A percentile compares a stretch with the other conserved stretches of the same genome.
These are phyloP conservation scores for Juglanconis sp. DNA, from an alignment of 2,329 filamentous ascomycete species.

Conservation along the genomic window DNA sequence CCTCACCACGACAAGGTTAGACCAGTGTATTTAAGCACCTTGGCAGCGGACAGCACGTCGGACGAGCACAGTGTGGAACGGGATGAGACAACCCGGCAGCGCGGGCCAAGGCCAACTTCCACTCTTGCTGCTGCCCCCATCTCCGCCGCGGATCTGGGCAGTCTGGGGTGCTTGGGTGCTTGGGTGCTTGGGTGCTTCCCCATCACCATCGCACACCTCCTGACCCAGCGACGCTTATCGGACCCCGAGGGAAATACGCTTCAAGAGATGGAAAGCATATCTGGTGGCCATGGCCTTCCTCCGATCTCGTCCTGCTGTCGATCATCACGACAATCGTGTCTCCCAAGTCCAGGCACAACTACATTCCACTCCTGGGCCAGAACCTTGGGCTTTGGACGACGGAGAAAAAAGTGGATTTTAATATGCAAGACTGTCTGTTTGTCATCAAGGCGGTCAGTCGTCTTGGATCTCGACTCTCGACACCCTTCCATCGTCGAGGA, in stretches of 20 bases:
- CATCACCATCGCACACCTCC: neutral
- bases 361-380: neutral
- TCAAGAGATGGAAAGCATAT: neutral
- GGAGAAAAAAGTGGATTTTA: constrained; percentile 10
- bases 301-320: neutral
- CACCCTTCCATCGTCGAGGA: neutral
- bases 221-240: neutral
- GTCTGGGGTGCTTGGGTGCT: neutral
- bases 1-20: no score
- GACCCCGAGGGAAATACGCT: neutral
- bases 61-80: neutral
- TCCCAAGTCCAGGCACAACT: neutral
- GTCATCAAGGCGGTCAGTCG: constrained; percentile 5
- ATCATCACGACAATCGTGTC: neutral
- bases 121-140: neutral
- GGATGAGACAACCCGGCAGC: neutral
- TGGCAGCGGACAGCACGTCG: neutral
- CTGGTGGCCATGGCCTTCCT: neutral
- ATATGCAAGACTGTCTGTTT: neutral
- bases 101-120: neutral
- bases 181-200: neutral
- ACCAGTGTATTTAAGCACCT: no score
- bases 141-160: neutral
- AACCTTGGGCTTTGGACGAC: neutral
- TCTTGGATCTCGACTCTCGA: neutral